Conservation (phyloP, 495 filamentous ascomycete species). For the Penicillium canescens region DNA sequence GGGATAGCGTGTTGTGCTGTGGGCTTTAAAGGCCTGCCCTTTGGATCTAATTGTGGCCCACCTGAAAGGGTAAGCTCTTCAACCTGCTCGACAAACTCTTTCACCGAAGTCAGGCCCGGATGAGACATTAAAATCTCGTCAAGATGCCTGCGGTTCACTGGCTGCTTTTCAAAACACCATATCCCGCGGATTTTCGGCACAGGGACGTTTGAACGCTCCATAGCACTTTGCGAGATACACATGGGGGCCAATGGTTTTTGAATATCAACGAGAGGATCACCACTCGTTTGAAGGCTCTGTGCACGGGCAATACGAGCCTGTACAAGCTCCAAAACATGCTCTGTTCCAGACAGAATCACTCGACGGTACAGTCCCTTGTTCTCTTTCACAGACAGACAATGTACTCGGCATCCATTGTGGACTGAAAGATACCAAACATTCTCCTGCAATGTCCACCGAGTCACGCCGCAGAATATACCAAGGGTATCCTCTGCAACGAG, state of each 20-base stretch:
- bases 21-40: not conserved
- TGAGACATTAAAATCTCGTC: constrained; percentile 10
- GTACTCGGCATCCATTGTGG: constrained; percentile 42
- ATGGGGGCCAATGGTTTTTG: constrained; percentile 33
- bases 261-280: constrained; percentile 33
- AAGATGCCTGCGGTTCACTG: not conserved
- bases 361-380: constrained; percentile 36
- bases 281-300: constrained; percentile 23
- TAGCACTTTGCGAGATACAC: constrained; percentile 22
- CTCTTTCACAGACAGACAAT: constrained; percentile 28
- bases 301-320: constrained; percentile 23
- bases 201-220: constrained; percentile 15
- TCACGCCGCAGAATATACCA: constrained; percentile 33
- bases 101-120: constrained; percentile 20
- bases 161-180: constrained; percentile 22
- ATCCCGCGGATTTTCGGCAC: constrained; percentile 35
- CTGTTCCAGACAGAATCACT: constrained; percentile 37
- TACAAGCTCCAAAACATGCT: constrained; percentile 32
- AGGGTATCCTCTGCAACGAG: constrained; percentile 41
- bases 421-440: constrained; percentile 41
- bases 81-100: constrained; percentile 35
- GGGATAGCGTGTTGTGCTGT: too few species aligned
- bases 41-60: not conserved
- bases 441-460: constrained; percentile 26
- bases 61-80: constrained; percentile 28